Conservation (phyloP, 495 filamentous ascomycete genomes). For the Aspergillus asperescens region DNA sequence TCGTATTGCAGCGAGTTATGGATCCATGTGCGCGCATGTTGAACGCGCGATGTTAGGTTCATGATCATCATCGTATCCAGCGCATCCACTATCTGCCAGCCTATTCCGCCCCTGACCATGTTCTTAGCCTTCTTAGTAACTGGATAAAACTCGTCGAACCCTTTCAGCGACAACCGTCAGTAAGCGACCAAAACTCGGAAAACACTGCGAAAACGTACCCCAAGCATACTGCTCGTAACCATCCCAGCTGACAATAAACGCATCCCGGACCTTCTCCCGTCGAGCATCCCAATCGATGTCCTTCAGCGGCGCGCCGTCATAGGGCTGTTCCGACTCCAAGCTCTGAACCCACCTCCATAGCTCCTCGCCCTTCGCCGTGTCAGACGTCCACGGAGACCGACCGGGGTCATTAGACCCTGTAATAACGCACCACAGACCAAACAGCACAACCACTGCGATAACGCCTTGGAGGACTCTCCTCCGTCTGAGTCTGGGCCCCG, state of each 20-base stretch:
- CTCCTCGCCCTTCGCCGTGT: constrained; percentile 27
- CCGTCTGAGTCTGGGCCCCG: constrained; percentile 32
- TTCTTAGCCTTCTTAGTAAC: constrained; percentile 70
- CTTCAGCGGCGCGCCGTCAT: constrained; percentile 16
- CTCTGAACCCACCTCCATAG: constrained; percentile 42
- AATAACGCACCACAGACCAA: constrained; percentile 49
- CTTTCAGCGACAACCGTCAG: constrained; percentile 36
- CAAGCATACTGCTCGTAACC: constrained; percentile 91
- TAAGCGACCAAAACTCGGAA: background rate
- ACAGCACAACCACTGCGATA: constrained; percentile 32
- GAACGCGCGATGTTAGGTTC: constrained; percentile 85
- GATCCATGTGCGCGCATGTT: constrained; percentile 87
- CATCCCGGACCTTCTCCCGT: constrained; percentile 81
- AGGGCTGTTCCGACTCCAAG: constrained; percentile 24
- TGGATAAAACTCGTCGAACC: constrained; percentile 81
- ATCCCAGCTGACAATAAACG: constrained; percentile 84
- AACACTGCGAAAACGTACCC: constrained; percentile 52
- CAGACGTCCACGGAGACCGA: constrained; percentile 15
- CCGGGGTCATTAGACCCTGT: constrained; percentile 55
- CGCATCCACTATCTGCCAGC: constrained; percentile 97
- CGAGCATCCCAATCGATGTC: constrained; percentile 62
- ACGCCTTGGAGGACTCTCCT: constrained; percentile 24
- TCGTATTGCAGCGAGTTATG: constrained; percentile 75
- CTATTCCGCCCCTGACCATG: constrained; percentile 71
- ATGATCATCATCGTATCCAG: constrained; percentile 97